Evolutionary conservation across 1,284 basidiomycete genomes (phyloP).

Genomic region (Tranzscheliella williamsii): DNA sequence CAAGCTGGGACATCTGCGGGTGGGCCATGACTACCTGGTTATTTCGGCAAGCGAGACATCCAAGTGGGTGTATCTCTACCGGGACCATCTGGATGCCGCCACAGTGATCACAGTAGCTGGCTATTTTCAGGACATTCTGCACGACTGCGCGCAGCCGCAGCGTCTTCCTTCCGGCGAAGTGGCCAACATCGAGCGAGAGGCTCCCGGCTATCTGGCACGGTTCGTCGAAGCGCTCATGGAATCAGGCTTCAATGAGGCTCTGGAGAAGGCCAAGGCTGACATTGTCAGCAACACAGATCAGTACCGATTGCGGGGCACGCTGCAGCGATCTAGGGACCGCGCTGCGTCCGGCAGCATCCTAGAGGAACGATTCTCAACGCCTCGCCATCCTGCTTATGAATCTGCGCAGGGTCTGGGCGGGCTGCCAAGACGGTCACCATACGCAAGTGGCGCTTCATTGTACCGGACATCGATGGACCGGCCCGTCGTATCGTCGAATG

Average conservation of each 20-base stretch:
- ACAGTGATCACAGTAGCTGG: slow-evolving; percentile 14
- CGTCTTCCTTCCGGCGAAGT: slow-evolving; percentile 21
- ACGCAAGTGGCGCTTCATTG: too few relatives aligned
- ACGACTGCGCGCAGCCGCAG: slow-evolving; percentile 31
- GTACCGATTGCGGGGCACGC: too few relatives aligned
- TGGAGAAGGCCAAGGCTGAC: slow-evolving; percentile 10
- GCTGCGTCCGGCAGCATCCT: too few relatives aligned
- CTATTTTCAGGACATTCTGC: slow-evolving; percentile 12
- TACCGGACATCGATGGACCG: too few relatives aligned
- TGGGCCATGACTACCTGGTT: slow-evolving; percentile 37
- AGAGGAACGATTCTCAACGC: too few relatives aligned
- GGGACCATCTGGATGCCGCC: slow-evolving; percentile 21
- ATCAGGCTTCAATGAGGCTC: slow-evolving; percentile 24
- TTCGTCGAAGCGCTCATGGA: slow-evolving; percentile 29
- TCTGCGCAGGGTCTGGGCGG: background rate
- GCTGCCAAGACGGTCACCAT: background rate
- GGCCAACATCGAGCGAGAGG: slow-evolving; percentile 35
- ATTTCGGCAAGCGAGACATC: slow-evolving; percentile 29
- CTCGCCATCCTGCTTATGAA: too few relatives aligned
- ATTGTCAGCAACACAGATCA: background rate
- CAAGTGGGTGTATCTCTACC: slow-evolving; percentile 38
- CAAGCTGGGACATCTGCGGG: slow-evolving; percentile 30
- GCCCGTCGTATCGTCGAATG: too few relatives aligned
- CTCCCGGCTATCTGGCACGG: slow-evolving; percentile 30
- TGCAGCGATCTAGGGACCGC: too few relatives aligned